phyloP scores from a whole-genome alignment of 2,329 filamentous ascomycete species.

The Colletotrichum sp. region DNA sequence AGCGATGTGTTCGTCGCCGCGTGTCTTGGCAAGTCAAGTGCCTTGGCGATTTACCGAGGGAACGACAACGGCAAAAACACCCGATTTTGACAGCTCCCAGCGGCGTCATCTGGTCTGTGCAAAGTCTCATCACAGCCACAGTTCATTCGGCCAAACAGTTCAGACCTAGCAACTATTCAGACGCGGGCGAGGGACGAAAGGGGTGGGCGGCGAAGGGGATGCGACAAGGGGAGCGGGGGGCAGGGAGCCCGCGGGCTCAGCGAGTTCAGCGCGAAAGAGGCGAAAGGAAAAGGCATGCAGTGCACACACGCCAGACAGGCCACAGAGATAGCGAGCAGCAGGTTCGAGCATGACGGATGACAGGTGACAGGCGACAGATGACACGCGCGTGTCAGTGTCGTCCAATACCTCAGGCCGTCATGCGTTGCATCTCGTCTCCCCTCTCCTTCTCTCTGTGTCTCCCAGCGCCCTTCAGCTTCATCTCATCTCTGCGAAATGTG shows the following conservation, averaged over 20 bases:
- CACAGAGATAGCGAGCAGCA: not conserved
- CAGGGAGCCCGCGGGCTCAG: not conserved
- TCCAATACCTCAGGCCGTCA: not conserved
- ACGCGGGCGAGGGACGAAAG: not conserved
- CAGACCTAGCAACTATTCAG: not conserved
- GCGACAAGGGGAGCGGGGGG: not conserved
- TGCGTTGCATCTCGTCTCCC: not conserved
- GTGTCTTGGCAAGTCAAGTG: not conserved
- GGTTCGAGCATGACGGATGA: not conserved
- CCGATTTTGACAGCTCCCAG: not conserved
- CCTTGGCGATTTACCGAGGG: not conserved
- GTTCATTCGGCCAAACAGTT: not conserved
- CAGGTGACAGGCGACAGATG: slow-evolving; percentile 6
- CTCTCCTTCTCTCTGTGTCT: not conserved
- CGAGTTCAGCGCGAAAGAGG: not conserved
- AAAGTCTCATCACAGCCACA: not conserved
- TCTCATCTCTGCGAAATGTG: not conserved
- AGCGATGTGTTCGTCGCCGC: not conserved
- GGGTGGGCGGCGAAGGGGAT: not conserved
- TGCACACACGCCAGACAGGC: not conserved
- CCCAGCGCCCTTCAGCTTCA: not conserved
- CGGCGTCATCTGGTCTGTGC: not conserved
- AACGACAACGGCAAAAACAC: not conserved
- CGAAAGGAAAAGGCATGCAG: not conserved
- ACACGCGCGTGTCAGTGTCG: not conserved